Conservation (phyloP, 2,329 filamentous ascomycete species). For the Xylariaceae sp. region DNA sequence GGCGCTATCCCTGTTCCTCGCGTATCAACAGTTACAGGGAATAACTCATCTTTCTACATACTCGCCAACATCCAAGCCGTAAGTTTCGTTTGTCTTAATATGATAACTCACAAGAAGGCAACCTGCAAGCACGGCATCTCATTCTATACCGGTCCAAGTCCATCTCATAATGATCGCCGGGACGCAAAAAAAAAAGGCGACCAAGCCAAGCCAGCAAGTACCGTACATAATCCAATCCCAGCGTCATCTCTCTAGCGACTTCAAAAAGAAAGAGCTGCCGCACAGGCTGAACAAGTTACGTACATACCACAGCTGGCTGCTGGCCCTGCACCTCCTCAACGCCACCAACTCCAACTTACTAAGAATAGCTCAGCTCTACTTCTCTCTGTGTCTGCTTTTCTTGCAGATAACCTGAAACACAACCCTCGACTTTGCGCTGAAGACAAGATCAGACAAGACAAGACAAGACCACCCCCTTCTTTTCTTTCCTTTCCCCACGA, state of each 20-base stretch:
- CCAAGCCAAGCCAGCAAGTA: not conserved
- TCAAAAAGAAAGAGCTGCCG: not conserved
- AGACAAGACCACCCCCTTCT: too few relatives aligned
- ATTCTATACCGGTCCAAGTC: too few relatives aligned
- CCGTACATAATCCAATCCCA: not conserved
- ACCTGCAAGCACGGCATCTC: not conserved
- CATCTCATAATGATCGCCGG: too few relatives aligned
- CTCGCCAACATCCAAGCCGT: not conserved
- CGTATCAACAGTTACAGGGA: not conserved
- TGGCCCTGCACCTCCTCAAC: not conserved
- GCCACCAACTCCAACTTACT: constrained; percentile 3
- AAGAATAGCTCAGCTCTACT: constrained; percentile 10
- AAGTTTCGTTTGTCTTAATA: too few relatives aligned
- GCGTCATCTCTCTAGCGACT: not conserved
- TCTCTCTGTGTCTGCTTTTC: not conserved
- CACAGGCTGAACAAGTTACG: not conserved
- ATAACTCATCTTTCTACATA: not conserved
- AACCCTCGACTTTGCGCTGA: too few relatives aligned
- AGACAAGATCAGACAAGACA: too few relatives aligned
- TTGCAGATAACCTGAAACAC: constrained; percentile 12
- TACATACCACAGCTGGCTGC: not conserved
- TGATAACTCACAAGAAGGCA: not conserved
- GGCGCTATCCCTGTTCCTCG: not conserved
- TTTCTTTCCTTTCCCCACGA: too few relatives aligned
- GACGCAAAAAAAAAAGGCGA: not conserved